Evolutionary conservation across 345 rosid species (phyloP).

Genomic region (Brassica napus): Da-Ae NC_063445.1:57416001-57416500

Average conservation of each 20-base stretch:
- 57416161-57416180: not conserved
- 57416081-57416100: not conserved
- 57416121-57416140: not conserved
- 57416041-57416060: not conserved
- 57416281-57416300: not conserved
- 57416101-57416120: not conserved
- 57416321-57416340: conserved; percentile 46
- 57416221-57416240: not conserved
- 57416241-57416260: not conserved
- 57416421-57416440: conserved; percentile 43
- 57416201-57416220: not conserved
- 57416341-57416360: conserved; percentile 44
- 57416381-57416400: conserved; percentile 36
- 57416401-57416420: conserved; percentile 33
- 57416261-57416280: not conserved
- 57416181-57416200: not conserved
- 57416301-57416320: conserved; percentile 33
- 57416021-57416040: not conserved
- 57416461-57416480: conserved; percentile 25
- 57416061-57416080: not conserved
- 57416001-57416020: not conserved
- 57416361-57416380: conserved; percentile 43
- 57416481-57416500: conserved; percentile 38
- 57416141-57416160: not conserved
- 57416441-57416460: conserved; percentile 34